Evolutionary conservation across 257 asterid species (phyloP).

Genomic region (Nicotiana undulata): DNA sequence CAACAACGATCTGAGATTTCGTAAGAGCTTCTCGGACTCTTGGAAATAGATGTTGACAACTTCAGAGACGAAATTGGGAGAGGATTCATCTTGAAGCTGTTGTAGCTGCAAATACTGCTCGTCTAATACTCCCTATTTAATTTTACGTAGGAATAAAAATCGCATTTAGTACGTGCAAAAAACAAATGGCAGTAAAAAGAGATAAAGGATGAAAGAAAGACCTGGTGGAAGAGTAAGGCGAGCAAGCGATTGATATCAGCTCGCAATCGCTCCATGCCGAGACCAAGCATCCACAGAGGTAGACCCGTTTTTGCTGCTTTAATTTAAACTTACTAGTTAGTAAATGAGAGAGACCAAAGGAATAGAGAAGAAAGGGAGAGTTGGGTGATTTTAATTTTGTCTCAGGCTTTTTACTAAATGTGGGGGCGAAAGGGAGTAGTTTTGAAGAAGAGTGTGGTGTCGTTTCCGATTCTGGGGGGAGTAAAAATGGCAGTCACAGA

Average conservation of each 20-base stretch:
- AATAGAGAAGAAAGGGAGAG: neutral
- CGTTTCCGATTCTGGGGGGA: neutral
- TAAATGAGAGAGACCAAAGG: neutral
- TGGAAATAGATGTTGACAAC: constrained; percentile 77
- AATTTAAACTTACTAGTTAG: neutral
- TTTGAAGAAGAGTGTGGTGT: neutral
- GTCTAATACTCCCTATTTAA: constrained; percentile 66
- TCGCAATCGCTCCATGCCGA: constrained; percentile 61
- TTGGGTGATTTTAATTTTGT: neutral
- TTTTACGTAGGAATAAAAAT: neutral
- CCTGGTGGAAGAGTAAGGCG: constrained; percentile 89
- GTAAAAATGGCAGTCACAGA: neutral
- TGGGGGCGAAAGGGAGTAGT: neutral
- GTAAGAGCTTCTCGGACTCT: constrained; percentile 80
- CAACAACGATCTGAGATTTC: constrained; percentile 67
- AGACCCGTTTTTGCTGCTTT: constrained; percentile 84
- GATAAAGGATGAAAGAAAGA: neutral
- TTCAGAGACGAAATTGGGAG: constrained; percentile 87
- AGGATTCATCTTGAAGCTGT: constrained; percentile 78
- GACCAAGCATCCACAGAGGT: constrained; percentile 88
- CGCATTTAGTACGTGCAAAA: neutral
- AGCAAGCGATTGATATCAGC: constrained; percentile 85
- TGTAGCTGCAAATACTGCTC: constrained; percentile 89
- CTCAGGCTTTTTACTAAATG: constrained; percentile 4
- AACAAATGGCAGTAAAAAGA: neutral